Evolutionary conservation across 257 asterid species (phyloP).

Genomic region (Ilex asprella): DNA sequence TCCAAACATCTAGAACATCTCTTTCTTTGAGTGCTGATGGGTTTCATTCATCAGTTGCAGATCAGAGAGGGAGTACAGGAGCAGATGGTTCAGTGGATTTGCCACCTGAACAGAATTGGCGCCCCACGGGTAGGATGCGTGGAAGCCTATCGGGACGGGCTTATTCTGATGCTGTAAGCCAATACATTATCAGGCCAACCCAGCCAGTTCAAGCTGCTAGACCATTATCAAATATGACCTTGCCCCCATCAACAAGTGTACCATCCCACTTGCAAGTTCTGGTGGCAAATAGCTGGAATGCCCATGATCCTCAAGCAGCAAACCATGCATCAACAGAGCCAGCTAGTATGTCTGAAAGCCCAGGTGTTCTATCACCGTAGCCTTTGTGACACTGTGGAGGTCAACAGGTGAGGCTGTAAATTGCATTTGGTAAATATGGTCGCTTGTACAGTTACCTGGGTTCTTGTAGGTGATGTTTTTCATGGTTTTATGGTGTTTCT

Average conservation of each 20-base stretch:
- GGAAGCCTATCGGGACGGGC: constrained; percentile 22
- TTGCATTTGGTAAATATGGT: neutral
- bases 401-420: neutral
- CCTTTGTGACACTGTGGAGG: constrained; percentile 4
- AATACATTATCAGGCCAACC: constrained; percentile 34
- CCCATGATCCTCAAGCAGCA: constrained; percentile 3
- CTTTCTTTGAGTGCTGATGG: constrained; percentile 22
- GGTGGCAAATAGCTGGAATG: constrained; percentile 23
- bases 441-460: neutral
- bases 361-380: constrained; percentile 20
- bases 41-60: constrained; percentile 12
- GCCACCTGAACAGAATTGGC: constrained; percentile 24
- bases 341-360: constrained; percentile 14
- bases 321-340: constrained; percentile 13
- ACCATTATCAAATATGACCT: constrained; percentile 22
- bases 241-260: constrained; percentile 22
- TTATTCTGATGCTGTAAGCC: constrained; percentile 21
- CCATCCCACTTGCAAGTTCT: constrained; percentile 23
- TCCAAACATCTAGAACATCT: constrained; percentile 25
- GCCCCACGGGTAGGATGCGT: constrained; percentile 26
- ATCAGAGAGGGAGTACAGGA: constrained; percentile 25
- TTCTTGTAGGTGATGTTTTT: too few relatives aligned
- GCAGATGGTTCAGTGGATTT: constrained; percentile 15
- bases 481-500: too few relatives aligned
- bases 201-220: constrained; percentile 36